phyloP scores from a whole-genome alignment of 768 basidiomycete species.

The Naematelia aurantialba region DNA sequence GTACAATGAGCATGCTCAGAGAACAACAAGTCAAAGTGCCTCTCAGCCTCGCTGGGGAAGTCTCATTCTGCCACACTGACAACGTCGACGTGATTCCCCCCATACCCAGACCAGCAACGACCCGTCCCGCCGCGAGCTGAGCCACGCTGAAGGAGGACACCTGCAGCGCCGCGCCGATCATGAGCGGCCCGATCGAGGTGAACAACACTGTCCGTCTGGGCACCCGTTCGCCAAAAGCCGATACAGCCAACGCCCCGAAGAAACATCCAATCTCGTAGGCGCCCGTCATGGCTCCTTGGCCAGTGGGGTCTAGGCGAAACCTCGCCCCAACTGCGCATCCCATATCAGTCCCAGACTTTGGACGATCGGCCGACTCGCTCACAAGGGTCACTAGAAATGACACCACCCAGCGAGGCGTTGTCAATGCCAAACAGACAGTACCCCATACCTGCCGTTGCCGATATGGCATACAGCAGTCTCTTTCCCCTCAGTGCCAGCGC shows the following conservation, averaged over 20 bases:
- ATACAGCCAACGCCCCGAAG: slow-evolving; percentile 34
- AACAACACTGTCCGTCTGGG: slow-evolving; percentile 27
- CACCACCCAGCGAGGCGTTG: slow-evolving; percentile 16
- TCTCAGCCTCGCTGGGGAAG: neutral
- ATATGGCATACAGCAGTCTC: slow-evolving; percentile 18
- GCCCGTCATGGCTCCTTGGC: slow-evolving; percentile 32
- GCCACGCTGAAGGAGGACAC: slow-evolving; percentile 26
- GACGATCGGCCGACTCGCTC: slow-evolving; percentile 6
- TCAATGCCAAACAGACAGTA: slow-evolving; percentile 21
- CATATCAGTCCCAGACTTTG: neutral
- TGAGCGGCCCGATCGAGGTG: slow-evolving; percentile 21
- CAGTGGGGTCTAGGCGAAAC: neutral
- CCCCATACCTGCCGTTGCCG: slow-evolving; percentile 16
- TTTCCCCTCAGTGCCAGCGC: slow-evolving; percentile 17
- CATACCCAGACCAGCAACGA: slow-evolving; percentile 33
- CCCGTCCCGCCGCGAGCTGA: slow-evolving; percentile 31
- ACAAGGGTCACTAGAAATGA: slow-evolving; percentile 19
- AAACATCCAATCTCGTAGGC: slow-evolving; percentile 41
- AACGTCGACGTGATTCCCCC: slow-evolving; percentile 14
- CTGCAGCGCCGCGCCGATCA: slow-evolving; percentile 26
- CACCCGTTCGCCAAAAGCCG: slow-evolving; percentile 29
- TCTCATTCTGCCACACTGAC: slow-evolving; percentile 28
- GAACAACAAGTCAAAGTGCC: neutral
- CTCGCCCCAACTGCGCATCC: neutral
- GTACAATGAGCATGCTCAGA: neutral